Percentiles rank a stretch among this genome's conserved stretches.
These are phyloP conservation scores for Scytalidium sp. DNA, from an alignment of 2,329 filamentous ascomycete species.

Conservation along the genomic window DNA sequence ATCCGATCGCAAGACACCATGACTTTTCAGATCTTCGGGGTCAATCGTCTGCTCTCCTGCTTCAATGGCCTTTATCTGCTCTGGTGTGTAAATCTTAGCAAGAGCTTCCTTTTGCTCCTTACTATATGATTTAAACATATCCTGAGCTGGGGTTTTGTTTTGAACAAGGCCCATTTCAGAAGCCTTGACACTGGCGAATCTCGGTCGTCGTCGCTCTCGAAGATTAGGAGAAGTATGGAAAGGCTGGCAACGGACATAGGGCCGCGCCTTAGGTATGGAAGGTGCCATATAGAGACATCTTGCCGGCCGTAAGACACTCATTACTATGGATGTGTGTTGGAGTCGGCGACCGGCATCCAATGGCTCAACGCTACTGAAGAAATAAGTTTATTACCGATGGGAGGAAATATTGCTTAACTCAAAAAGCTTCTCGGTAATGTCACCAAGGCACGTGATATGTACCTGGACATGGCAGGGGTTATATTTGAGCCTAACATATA, in stretches of 20 bases:
- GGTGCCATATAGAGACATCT: slow-evolving; percentile 49
- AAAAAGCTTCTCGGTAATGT: slow-evolving; percentile 4
- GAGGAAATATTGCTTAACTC: background rate
- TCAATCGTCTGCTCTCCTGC: slow-evolving; percentile 77
- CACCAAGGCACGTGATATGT: background rate
- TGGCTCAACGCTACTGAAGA: slow-evolving; percentile 8
- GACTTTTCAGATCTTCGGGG: slow-evolving; percentile 68
- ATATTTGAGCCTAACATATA: background rate
- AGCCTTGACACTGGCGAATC: slow-evolving; percentile 34
- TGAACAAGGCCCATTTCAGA: slow-evolving; percentile 25
- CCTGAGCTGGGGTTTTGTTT: slow-evolving; percentile 27
- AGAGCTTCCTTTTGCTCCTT: slow-evolving; percentile 62
- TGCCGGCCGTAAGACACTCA: slow-evolving; percentile 46
- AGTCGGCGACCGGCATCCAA: slow-evolving; percentile 16
- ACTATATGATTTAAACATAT: slow-evolving; percentile 62
- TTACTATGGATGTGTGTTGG: slow-evolving; percentile 23
- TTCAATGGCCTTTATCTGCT: slow-evolving; percentile 78
- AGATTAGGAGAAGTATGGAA: slow-evolving; percentile 42
- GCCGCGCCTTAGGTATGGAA: slow-evolving; percentile 34
- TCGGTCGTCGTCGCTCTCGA: slow-evolving; percentile 33
- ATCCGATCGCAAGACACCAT: slow-evolving; percentile 71
- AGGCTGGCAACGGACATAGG: slow-evolving; percentile 41
- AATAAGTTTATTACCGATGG: slow-evolving; percentile 1
- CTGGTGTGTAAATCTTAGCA: slow-evolving; percentile 67
- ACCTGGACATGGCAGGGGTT: background rate